Evolutionary conservation across 768 basidiomycete genomes (phyloP).

Genomic region (Lactarius pseudohatsudake): DNA sequence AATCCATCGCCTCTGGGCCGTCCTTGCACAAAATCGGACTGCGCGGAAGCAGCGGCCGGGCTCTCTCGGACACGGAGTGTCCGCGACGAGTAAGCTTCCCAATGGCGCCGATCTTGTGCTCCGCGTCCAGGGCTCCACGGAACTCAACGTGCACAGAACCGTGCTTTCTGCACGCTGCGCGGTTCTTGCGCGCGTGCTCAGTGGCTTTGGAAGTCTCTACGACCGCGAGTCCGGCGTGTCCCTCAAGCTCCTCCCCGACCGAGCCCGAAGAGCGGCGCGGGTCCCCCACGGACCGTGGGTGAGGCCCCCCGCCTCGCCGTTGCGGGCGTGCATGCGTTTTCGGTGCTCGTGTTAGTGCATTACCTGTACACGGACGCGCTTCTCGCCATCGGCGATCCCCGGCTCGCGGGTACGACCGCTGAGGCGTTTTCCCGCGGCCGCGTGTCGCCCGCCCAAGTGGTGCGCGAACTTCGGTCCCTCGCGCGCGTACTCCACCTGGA

Average conservation of each 20-base stretch:
- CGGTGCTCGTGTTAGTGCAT: conserved; percentile 71
- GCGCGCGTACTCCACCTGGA: conserved; percentile 60
- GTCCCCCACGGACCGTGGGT: conserved; percentile 19
- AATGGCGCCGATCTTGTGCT: conserved; percentile 68
- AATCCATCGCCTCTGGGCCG: conserved; percentile 33
- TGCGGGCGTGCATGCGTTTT: conserved; percentile 57
- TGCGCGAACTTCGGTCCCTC: conserved; percentile 59
- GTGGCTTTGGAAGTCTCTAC: conserved; percentile 31
- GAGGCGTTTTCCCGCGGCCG: conserved; percentile 41
- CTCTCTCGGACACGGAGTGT: conserved; percentile 12
- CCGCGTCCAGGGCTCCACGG: conserved; percentile 40
- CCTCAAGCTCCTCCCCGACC: conserved; percentile 35
- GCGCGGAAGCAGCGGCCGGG: conserved; percentile 10
- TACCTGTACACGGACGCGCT: conserved; percentile 90
- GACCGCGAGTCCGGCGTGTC: conserved; percentile 32
- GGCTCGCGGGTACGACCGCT: conserved; percentile 51
- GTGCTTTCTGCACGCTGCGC: conserved; percentile 63
- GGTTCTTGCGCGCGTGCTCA: conserved; percentile 46
- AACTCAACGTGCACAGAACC: conserved; percentile 62
- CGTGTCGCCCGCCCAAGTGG: conserved; percentile 49
- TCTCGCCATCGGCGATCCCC: conserved; percentile 80
- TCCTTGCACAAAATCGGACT: conserved; percentile 20
- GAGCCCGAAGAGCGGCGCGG: conserved; percentile 4
- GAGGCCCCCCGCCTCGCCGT: conserved; percentile 42
- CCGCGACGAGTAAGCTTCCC: conserved; percentile 27